Conservation (phyloP, 805 yeast genomes). For the Kodamaea restingae region DNA sequence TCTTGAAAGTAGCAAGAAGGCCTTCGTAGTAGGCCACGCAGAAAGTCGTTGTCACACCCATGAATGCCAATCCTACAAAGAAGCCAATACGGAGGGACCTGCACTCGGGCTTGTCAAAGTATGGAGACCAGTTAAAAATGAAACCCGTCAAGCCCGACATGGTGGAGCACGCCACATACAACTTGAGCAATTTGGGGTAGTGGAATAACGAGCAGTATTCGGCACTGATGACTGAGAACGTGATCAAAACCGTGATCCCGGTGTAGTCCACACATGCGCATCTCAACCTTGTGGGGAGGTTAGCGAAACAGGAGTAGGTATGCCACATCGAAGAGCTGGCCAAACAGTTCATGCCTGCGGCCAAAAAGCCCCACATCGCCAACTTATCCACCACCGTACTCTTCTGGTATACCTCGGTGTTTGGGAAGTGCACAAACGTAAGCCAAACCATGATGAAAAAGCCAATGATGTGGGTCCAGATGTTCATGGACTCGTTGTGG, state of each 20-base stretch:
- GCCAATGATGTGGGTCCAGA: conserved; percentile 89
- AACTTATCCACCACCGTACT: conserved; percentile 43
- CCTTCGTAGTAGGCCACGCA: conserved; percentile 57
- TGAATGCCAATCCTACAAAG: conserved; percentile 69
- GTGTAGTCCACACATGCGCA: conserved; percentile 95
- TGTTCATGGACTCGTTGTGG: conserved; percentile 89
- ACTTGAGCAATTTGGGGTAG: conserved; percentile 44
- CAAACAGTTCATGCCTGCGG: conserved; percentile 74
- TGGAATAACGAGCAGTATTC: conserved; percentile 76
- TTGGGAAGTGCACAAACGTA: conserved; percentile 60
- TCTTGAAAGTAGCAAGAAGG: conserved; percentile 43
- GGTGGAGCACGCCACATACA: conserved; percentile 58
- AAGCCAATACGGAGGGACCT: conserved; percentile 75
- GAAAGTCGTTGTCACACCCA: conserved; percentile 67
- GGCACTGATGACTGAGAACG: conserved; percentile 82
- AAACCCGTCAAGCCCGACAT: conserved; percentile 71
- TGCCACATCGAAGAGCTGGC: conserved; percentile 85
- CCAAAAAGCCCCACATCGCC: conserved; percentile 59
- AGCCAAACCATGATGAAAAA: conserved; percentile 54
- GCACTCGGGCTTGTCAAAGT: conserved; percentile 83
- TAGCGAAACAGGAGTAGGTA: conserved; percentile 77
- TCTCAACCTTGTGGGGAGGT: conserved; percentile 54
- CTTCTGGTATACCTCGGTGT: conserved; percentile 43
- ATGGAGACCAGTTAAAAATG: conserved; percentile 85
- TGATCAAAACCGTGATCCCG: conserved; percentile 86